Evolutionary conservation across 768 basidiomycete species (phyloP), one percentile per base, ranked within the genome.

Genomic region (Leccinum rimulosum): DNA sequence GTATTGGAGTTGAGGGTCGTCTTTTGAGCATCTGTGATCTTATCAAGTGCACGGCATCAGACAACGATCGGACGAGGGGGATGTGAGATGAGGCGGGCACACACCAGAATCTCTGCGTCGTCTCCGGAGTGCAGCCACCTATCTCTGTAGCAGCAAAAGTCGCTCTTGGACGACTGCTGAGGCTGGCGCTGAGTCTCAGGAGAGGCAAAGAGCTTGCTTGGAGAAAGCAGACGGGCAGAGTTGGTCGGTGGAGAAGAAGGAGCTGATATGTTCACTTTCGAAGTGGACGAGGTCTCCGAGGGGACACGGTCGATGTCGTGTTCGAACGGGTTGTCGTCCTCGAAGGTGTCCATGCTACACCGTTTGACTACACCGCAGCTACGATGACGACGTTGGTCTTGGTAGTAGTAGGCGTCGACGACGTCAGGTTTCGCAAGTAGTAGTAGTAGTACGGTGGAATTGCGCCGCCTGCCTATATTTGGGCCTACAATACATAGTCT

Each of bases 1-100:
- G 93, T 89, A 52, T 80, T 85, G n/a, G 94, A 83, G 66, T 92
- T 91, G 56, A 91, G 81, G 12, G 89, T 85, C 27, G 95, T 98
- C 84, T 99, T 99, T 75, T 91, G 86, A 14, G 97, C 96, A 69
- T 98, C 96, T 35, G 87, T 84, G 63, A 99, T 98, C 95, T 97
- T 72, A 58, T 71, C 69, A 55, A 43, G 55, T 50, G 43, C 28
- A 45, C 47, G 52, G 52, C 59, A 12, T 69, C 47, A 66, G 60
- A 15, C 36, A 47, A 50, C 48, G 15, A 52, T 14, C n/a, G 19
- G 40, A 28, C 15, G 27, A 5, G 55, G 28, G n/a, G 31, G 12
- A 48, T 45, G 33, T 4, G 33, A 30, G 22, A 30, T 4, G 33
- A 30, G 22, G 36, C 14, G 14, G 33, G 54, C 6, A 77, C 87